Evolutionary conservation across 441 rosid genomes (phyloP).

Genomic region (Oxalis stricta): DNA sequence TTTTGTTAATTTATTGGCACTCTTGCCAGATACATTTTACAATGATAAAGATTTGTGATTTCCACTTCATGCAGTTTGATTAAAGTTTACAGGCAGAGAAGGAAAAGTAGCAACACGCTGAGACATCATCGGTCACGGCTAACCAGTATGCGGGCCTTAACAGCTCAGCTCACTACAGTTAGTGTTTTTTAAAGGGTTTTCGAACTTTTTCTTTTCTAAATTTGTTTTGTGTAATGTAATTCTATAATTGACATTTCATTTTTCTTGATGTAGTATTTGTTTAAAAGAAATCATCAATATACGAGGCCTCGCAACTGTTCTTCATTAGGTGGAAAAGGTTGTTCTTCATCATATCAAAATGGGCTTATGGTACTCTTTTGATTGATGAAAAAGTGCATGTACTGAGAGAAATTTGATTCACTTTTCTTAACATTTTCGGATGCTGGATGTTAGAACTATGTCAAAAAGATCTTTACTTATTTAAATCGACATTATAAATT

Average conservation of each 20-base stretch:
- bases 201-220: background rate
- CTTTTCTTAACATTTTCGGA: background rate
- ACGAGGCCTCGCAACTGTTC: constrained; percentile 28
- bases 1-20: too few species aligned
- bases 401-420: too few species aligned
- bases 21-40: too few species aligned
- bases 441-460: background rate
- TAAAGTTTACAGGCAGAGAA: too few species aligned
- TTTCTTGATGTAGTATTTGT: constrained; percentile 24
- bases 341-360: background rate
- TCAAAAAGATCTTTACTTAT: too few species aligned
- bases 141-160: constrained; percentile 24
- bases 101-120: too few species aligned
- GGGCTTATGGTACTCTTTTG: constrained; percentile 1
- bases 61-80: too few species aligned
- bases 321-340: constrained; percentile 25
- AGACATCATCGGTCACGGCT: too few species aligned
- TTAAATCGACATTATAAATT: too few species aligned
- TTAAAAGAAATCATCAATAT: constrained; percentile 21
- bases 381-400: background rate
- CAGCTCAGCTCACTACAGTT: constrained; percentile 23
- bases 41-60: too few species aligned
- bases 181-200: background rate
- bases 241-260: background rate
- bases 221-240: background rate